Evolutionary conservation across 2,329 filamentous ascomycete species (phyloP).

Genomic region (Talaromyces funiculosus): DNA sequence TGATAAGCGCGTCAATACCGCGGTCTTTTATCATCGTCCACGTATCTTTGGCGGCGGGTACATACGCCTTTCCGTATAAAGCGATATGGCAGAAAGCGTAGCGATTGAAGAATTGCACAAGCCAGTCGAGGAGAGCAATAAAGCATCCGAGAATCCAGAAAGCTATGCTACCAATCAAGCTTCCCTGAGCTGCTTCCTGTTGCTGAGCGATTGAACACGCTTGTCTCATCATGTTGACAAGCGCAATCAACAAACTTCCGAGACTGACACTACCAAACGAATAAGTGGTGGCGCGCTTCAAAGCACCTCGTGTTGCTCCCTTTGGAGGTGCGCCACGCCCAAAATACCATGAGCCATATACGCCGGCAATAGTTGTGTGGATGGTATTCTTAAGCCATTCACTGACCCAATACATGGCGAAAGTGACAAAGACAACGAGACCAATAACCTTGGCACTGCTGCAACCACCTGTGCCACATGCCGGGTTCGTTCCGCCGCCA

Average conservation of each 20-base stretch:
- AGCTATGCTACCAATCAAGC: conserved; percentile 59
- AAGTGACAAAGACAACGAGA: conserved; percentile 78
- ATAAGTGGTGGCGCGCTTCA: conserved; percentile 76
- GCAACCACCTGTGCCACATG: conserved; percentile 58
- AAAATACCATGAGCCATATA: conserved; percentile 95
- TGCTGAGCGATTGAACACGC: conserved; percentile 71
- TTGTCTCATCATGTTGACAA: conserved; percentile 80
- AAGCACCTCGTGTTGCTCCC: conserved; percentile 74
- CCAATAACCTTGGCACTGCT: conserved; percentile 74
- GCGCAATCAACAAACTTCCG: conserved; percentile 76
- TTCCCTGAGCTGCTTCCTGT: conserved; percentile 59
- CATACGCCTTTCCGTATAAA: conserved; percentile 82
- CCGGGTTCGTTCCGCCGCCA: conserved; percentile 43
- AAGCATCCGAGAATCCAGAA: conserved; percentile 75
- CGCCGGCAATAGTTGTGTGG: conserved; percentile 77
- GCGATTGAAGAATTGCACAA: conserved; percentile 79
- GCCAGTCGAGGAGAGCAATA: conserved; percentile 75
- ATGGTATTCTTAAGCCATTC: conserved; percentile 94
- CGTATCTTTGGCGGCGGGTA: conserved; percentile 80
- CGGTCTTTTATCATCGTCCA: conserved; percentile 90
- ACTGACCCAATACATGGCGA: conserved; percentile 88
- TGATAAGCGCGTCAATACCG: conserved; percentile 82
- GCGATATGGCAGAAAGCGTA: conserved; percentile 93
- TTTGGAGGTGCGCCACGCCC: conserved; percentile 60
- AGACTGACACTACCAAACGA: conserved; percentile 88